A percentile compares a stretch with the other conserved stretches of the same genome.
Conservation (phyloP, 2,329 filamentous ascomycete genomes). For the Dryadomyces sulphureus region DNA sequence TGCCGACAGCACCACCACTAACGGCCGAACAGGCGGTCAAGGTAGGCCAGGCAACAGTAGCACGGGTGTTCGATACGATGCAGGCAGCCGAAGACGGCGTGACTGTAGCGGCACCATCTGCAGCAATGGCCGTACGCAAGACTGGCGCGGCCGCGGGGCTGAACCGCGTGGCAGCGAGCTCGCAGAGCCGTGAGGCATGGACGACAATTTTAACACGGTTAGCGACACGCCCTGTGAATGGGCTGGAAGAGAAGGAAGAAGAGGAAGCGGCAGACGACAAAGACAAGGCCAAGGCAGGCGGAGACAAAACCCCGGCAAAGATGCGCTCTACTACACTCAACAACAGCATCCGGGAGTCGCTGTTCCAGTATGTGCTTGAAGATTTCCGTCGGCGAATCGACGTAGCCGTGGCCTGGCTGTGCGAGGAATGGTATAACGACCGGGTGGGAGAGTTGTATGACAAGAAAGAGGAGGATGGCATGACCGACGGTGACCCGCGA, state of each 20-base stretch:
- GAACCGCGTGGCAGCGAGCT: slow-evolving; percentile 68
- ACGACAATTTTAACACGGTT: slow-evolving; percentile 74
- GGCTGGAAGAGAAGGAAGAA: slow-evolving; percentile 59
- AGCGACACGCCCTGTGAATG: slow-evolving; percentile 62
- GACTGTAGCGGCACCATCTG: slow-evolving; percentile 15
- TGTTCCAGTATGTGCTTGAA: slow-evolving; percentile 78
- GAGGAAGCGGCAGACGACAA: slow-evolving; percentile 45
- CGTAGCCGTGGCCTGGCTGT: slow-evolving; percentile 83
- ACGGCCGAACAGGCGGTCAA: slow-evolving; percentile 57
- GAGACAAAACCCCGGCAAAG: slow-evolving; percentile 46
- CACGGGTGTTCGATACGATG: slow-evolving; percentile 67
- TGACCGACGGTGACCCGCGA: not conserved
- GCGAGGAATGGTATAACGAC: slow-evolving; percentile 97
- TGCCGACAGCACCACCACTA: slow-evolving; percentile 63
- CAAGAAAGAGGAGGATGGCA: no score
- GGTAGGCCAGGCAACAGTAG: slow-evolving; percentile 59
- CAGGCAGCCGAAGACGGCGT: slow-evolving; percentile 54
- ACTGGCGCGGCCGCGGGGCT: slow-evolving; percentile 46
- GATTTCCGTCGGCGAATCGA: slow-evolving; percentile 86
- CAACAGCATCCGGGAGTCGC: slow-evolving; percentile 59
- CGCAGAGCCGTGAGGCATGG: slow-evolving; percentile 80
- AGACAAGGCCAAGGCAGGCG: slow-evolving; percentile 67
- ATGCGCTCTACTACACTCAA: slow-evolving; percentile 33
- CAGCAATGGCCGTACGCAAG: not conserved
- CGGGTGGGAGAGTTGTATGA: slow-evolving; percentile 24